phyloP scores from a whole-genome alignment of 805 yeast genomes.

The Metschnikowia shivogae region DNA sequence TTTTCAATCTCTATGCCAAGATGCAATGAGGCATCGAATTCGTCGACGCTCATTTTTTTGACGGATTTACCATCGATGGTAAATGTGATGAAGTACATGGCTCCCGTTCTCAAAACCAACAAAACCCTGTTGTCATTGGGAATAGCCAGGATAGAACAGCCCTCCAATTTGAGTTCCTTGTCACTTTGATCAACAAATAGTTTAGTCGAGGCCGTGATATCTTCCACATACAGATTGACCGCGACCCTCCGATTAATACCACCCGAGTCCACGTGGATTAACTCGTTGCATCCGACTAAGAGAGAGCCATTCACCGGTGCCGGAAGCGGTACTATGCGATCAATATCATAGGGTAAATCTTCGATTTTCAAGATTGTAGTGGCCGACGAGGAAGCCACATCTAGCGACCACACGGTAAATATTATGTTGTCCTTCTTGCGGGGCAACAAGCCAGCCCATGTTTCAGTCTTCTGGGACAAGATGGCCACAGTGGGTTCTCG shows the following conservation, averaged over 20 bases:
- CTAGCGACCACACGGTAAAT: constrained; percentile 64
- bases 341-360: constrained; percentile 71
- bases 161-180: constrained; percentile 54
- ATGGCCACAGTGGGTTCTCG: constrained; percentile 80
- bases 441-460: constrained; percentile 78
- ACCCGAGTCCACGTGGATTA: constrained; percentile 74
- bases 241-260: constrained; percentile 64
- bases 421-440: constrained; percentile 58
- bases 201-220: constrained; percentile 33
- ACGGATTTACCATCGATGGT: constrained; percentile 42
- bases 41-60: constrained; percentile 30
- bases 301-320: constrained; percentile 68
- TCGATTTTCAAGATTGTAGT: constrained; percentile 64
- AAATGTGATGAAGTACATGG: constrained; percentile 32
- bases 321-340: constrained; percentile 57
- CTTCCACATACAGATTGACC: constrained; percentile 51
- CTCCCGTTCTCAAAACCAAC: constrained; percentile 30
- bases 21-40: constrained; percentile 23
- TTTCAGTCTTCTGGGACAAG: constrained; percentile 47
- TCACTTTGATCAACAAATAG: constrained; percentile 44
- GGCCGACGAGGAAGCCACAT: constrained; percentile 51
- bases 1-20: constrained; percentile 33
- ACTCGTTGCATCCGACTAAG: constrained; percentile 67
- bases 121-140: constrained; percentile 36
- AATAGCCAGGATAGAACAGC: constrained; percentile 35